These are phyloP conservation scores for Pythium biforme DNA, from an alignment of 352 stramenopile species.

Conservation along the genomic window DNA sequence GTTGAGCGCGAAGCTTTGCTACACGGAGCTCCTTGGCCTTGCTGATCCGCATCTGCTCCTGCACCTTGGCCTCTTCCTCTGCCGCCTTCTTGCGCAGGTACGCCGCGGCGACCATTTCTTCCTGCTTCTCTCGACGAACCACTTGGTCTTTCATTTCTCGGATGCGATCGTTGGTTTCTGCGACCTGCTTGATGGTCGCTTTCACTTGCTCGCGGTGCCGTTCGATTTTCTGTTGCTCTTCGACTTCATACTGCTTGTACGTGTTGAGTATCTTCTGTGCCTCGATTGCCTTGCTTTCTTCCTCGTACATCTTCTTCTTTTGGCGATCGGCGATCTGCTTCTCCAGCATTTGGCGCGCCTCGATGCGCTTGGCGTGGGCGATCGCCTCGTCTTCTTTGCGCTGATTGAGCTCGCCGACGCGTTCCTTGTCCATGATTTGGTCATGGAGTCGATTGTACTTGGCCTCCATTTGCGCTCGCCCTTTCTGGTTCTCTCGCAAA, in stretches of 20 bases:
- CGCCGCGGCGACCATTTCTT: constrained; percentile 58
- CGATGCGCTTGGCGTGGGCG: constrained; percentile 50
- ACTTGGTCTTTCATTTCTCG: constrained; percentile 62
- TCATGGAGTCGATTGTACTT: constrained; percentile 72
- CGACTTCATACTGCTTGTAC: constrained; percentile 79
- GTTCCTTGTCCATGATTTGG: constrained; percentile 72
- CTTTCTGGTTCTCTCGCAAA: constrained; percentile 45
- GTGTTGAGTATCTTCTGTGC: constrained; percentile 75
- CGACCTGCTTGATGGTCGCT: constrained; percentile 46
- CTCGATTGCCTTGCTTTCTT: constrained; percentile 78
- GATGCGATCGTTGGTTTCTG: constrained; percentile 66
- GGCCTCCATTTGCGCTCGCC: constrained; percentile 38
- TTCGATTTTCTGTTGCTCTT: constrained; percentile 58
- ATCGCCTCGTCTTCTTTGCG: constrained; percentile 41
- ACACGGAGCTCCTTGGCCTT: constrained; percentile 71
- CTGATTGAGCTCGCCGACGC: constrained; percentile 49
- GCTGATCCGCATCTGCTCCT: constrained; percentile 61
- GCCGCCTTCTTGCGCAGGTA: constrained; percentile 73
- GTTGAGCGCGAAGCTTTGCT: constrained; percentile 73
- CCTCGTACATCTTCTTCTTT: constrained; percentile 67
- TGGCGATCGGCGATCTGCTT: constrained; percentile 65
- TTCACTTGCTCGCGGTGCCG: constrained; percentile 46
- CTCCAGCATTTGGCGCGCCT: constrained; percentile 64
- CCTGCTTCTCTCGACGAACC: constrained; percentile 46
- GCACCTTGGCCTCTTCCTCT: constrained; percentile 63